Evolutionary conservation across 495 filamentous ascomycete species (phyloP).

Genomic region (Aspergillus wentii): DNA sequence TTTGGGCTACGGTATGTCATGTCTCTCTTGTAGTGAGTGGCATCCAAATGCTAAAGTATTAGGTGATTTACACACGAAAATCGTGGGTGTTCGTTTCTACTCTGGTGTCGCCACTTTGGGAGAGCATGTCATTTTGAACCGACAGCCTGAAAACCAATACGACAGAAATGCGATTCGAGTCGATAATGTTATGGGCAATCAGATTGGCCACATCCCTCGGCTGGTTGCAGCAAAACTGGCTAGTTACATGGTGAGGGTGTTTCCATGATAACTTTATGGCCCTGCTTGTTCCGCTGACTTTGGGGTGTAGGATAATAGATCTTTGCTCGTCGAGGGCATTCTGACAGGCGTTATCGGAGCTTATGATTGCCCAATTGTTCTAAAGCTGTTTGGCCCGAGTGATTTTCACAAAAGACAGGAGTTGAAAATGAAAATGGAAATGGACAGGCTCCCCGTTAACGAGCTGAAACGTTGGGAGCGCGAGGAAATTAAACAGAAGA

Average conservation of each 20-base stretch:
- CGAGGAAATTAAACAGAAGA: constrained; percentile 22
- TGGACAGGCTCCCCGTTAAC: constrained; percentile 52
- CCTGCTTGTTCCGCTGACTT: constrained; percentile 14
- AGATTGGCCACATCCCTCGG: constrained; percentile 78
- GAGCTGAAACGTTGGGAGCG: constrained; percentile 32
- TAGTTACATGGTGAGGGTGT: constrained; percentile 54
- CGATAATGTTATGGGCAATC: constrained; percentile 69
- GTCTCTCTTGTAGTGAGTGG: background rate
- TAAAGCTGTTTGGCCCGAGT: constrained; percentile 63
- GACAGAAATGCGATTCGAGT: constrained; percentile 77
- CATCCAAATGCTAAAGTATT: background rate
- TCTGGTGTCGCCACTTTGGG: constrained; percentile 62
- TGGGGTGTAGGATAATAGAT: constrained; percentile 37
- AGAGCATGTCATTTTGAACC: constrained; percentile 62
- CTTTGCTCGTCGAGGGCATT: constrained; percentile 59
- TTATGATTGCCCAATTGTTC: constrained; percentile 66
- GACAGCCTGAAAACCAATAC: constrained; percentile 70
- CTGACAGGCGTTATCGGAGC: constrained; percentile 56
- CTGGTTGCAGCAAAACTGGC: constrained; percentile 64
- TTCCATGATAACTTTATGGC: background rate
- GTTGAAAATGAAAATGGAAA: constrained; percentile 57
- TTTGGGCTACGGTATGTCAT: constrained; percentile 51
- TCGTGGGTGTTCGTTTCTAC: constrained; percentile 82
- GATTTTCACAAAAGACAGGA: constrained; percentile 42
- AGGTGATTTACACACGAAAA: constrained; percentile 52